Evolutionary conservation across 208 protist genomes (phyloP).

Genomic region (Leishmania aethiopica): DNA sequence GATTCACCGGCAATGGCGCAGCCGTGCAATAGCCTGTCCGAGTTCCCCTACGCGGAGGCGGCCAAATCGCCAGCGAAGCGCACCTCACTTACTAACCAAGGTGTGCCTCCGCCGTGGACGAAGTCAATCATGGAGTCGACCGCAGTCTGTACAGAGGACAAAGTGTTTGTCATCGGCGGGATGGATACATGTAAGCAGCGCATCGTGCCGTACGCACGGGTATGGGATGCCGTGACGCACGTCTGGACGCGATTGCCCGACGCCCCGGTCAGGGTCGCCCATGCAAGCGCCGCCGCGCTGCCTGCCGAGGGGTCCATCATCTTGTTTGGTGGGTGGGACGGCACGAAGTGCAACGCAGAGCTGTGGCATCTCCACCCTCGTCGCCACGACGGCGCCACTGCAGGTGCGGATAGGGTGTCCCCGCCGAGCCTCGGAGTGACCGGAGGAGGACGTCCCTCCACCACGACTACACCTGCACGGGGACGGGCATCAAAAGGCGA

Average conservation of each 20-base stretch:
- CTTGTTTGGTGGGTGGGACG: conserved; percentile 19
- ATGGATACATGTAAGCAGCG: background rate
- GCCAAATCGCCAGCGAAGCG: conserved; percentile 7
- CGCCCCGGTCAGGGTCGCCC: conserved; percentile 9
- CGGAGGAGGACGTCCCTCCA: background rate
- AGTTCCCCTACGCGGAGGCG: conserved; percentile 16
- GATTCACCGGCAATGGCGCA: background rate
- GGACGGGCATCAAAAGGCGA: background rate
- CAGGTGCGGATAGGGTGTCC: background rate
- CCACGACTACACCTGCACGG: background rate
- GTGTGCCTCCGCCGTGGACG: background rate
- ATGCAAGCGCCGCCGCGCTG: conserved; percentile 12
- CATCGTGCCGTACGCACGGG: conserved; percentile 5
- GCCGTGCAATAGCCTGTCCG: background rate
- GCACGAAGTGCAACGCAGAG: conserved; percentile 11
- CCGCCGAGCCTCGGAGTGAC: background rate
- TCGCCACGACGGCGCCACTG: background rate
- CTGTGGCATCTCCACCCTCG: conserved; percentile 13
- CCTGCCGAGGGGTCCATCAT: conserved; percentile 5
- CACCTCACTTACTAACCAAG: background rate
- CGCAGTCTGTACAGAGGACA: conserved; percentile 1
- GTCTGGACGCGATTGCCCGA: conserved; percentile 15
- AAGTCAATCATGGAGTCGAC: conserved; percentile 7
- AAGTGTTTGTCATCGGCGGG: conserved; percentile 11
- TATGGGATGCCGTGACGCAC: conserved; percentile 10